phyloP scores from a whole-genome alignment of 2,329 filamentous ascomycete genomes.

The Salinomyces thailandicus region DNA sequence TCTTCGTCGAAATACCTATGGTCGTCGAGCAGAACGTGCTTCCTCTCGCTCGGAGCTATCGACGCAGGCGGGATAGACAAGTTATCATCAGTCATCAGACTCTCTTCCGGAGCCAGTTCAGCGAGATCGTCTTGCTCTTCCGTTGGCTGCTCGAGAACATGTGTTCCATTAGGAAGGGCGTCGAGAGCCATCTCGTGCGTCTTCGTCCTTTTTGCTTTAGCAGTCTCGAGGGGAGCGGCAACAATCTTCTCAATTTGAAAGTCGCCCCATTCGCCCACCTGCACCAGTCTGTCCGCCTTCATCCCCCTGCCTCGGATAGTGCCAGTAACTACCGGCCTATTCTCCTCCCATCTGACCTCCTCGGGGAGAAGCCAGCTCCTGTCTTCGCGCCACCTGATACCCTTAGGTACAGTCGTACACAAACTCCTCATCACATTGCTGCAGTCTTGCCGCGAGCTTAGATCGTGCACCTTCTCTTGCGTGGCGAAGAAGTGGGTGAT shows the following conservation, averaged over 20 bases:
- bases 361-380: constrained; percentile 93
- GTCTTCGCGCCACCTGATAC: constrained; percentile 89
- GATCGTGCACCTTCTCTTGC: constrained; percentile 79
- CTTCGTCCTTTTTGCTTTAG: constrained; percentile 45
- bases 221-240: constrained; percentile 56
- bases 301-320: constrained; percentile 75
- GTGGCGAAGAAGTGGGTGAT: constrained; percentile 91
- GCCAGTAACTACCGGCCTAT: constrained; percentile 56
- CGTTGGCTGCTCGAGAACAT: constrained; percentile 59
- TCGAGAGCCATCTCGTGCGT: constrained; percentile 55
- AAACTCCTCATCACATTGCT: constrained; percentile 82
- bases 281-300: constrained; percentile 81
- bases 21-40: constrained; percentile 87
- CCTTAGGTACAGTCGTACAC: constrained; percentile 86
- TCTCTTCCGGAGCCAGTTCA: constrained; percentile 77
- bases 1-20: constrained; percentile 98
- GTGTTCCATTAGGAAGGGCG: constrained; percentile 41
- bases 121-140: constrained; percentile 74
- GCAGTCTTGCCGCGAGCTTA: constrained; percentile 83
- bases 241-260: constrained; percentile 88
- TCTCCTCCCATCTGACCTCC: constrained; percentile 57
- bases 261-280: constrained; percentile 87
- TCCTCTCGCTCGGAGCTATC: constrained; percentile 44
- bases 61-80: constrained; percentile 40
- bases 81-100: constrained; percentile 60